Evolutionary conservation across 2,329 filamentous ascomycete species (phyloP), one percentile per base, ranked within the genome.

Genomic region (Penicillium sumatraense): DNA sequence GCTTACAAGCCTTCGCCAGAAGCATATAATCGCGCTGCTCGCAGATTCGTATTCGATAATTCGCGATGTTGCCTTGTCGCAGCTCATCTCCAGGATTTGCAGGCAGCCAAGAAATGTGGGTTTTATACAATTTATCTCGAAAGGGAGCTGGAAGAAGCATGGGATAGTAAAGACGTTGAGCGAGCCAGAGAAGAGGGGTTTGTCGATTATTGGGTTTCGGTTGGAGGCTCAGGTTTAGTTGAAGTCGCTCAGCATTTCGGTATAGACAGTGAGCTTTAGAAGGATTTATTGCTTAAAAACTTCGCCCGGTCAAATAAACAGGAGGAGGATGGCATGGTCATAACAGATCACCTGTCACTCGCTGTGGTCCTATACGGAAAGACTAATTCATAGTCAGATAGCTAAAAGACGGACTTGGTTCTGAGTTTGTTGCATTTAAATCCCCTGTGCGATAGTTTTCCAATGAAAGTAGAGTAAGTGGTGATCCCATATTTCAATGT

Each of bases 111-210:
- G 62, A 67, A 66, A 2, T 80, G 78, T 59, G 89, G 89, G 0
- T 74, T 91, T 58, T 78, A 81, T 62, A 89, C 88, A 0, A 79
- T 93, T 1, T 93, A 91, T 68, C 83, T 93, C 1, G 88, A 90
- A 75, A 78, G 89, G 59, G 69, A 72, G 1, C 61, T 69, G 40
- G 89, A 93, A 72, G 89, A 91, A 73, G 80, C 77, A 11, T 89
- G 84, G 84, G 64, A 66, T 16, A 54, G 61, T 35, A 80, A 83
- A 13, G 74, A 81, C 11, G 76, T 83, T 33, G 75, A 78, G 44
- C 80, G 82, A 60, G 75, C 76, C 45, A 78, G 80, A 51, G 81
- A 82, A 27, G 83, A 78, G 54, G 78, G 73, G 3, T 87, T 85
- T 80, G 86, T 89, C 9, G 87, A 90, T 70, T 61, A 86, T 44